Evolutionary conservation across 1,284 basidiomycete genomes (phyloP), one percentile per base, ranked within the genome.

Genomic region (Inonotus hispidus): DNA sequence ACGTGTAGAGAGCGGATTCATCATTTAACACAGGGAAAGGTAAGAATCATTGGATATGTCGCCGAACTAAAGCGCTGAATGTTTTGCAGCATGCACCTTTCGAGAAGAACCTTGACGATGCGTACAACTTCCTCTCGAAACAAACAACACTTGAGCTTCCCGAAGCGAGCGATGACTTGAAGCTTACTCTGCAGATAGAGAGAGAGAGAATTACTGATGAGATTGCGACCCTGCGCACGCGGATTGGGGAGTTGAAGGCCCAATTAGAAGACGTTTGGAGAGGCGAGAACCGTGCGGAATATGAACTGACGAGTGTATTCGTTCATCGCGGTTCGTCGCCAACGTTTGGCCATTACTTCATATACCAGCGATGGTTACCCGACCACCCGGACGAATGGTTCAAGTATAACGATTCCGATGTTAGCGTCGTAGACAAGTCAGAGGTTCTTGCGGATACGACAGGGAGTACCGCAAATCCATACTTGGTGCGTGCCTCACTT

Each of bases 261-360:
- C 82, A 88, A 60, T 74, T 97, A 52, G 91, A 95, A 66, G 74
- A 74, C 1, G 69, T 95, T 7, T 99, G 97, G 97, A 75, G 75
- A 45, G 83, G 85, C 65, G 83, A 86, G 58, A 78, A 70, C 6
- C 75, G 82, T 29, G 85, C 84, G 25, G 87, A 89, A 56, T 99
- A 98, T 71, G 92, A 96, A 69, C 81, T 99, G 45, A 94, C 93
- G 0, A 92, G 93, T 13, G 95, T 98, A 13, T 99, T 98, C 75
- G 92, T 98, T 68, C 96, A 99, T 74, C 88, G 96, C 43, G 95
- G 94, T 46, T 82, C 84, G 16, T 88, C 88, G 21, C 87, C 90
- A 0, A 87, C 85, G 3, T 93, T 87, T 76, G 93, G 93, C 29
- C 90, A 95, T 73, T 92, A 94, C 71, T 94, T 91, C 76, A 91